These are phyloP conservation scores for Skeletonema potamos DNA, from an alignment of 108 stramenopile genomes.

Conservation along the genomic window DNA sequence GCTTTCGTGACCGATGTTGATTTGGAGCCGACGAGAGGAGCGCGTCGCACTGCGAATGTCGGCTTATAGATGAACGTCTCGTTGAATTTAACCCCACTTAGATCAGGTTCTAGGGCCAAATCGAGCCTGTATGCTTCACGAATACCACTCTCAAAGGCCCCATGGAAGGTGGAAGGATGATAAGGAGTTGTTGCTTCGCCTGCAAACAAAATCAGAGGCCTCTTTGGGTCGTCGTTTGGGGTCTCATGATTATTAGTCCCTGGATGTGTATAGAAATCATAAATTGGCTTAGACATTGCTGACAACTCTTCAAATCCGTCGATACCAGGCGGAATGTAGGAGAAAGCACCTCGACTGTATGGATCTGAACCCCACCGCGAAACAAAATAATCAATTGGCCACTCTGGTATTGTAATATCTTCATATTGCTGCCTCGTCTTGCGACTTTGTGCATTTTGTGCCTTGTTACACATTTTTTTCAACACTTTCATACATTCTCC, in stretches of 20 bases:
- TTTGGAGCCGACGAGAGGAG: background rate
- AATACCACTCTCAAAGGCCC: slow-evolving; percentile 88
- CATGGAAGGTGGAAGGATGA: slow-evolving; percentile 93
- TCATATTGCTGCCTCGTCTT: slow-evolving; percentile 30
- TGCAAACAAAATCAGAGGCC: slow-evolving; percentile 85
- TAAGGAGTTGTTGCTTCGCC: slow-evolving; percentile 93
- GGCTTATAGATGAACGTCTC: slow-evolving; percentile 60
- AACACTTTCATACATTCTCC: slow-evolving; percentile 65
- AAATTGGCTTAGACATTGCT: slow-evolving; percentile 61
- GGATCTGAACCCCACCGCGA: slow-evolving; percentile 81
- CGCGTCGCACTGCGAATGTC: slow-evolving; percentile 53
- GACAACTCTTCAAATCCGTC: slow-evolving; percentile 57
- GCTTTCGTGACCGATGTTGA: background rate
- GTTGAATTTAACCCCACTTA: slow-evolving; percentile 62
- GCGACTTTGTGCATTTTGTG: slow-evolving; percentile 30
- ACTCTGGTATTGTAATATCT: slow-evolving; percentile 40
- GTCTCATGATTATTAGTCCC: slow-evolving; percentile 2
- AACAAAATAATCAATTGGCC: slow-evolving; percentile 69
- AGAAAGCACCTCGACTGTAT: slow-evolving; percentile 66
- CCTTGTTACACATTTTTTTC: slow-evolving; percentile 56
- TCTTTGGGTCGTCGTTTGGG: slow-evolving; percentile 4
- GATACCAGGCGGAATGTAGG: slow-evolving; percentile 76
- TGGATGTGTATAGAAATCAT: slow-evolving; percentile 47
- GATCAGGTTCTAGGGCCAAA: slow-evolving; percentile 53
- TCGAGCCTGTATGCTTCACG: slow-evolving; percentile 90